Base-by-base conservation (phyloP, 164 flowering plant species). In the grape (Vitis vinifera) region DNA sequence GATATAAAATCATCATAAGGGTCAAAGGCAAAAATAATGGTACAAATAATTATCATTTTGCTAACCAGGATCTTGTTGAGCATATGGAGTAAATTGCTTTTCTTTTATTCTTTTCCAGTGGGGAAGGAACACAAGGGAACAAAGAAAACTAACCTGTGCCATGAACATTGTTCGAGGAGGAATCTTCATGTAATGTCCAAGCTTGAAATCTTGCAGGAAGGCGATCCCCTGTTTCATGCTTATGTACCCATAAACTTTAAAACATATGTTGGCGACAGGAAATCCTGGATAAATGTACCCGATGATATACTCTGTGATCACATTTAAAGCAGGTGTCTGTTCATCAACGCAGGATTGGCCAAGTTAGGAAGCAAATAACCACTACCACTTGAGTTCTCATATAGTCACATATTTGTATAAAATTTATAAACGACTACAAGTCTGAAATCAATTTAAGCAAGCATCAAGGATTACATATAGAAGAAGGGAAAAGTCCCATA, bases 141-240 rank as follows among this genome's bases (percentile, higher is more conserved):
- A 37, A 37, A 6, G 17, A 5, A 13, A 58, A 62, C 66, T 70
- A 8, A 86, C 93, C 86, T 91, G 97, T 53, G 93, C 94, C 91
- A 88, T 89, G 84, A 90, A 94, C 96, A 94, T 90, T 11, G 88
- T 79, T 78, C 91, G 76, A 0, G 98, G 97, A 69, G 98, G 98
- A 23, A 94, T 90, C 76, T 94, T 94, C 98, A 94, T 91, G 86
- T 92, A 94, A 74, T 90, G 98, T 2, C 97, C 97, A n/a, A 94
- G 89, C 78, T 94, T 92, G 85, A 94, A 91, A 76, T 94, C 96
- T 79, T 86, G 91, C 27, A 92, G 77, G 80, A 91, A 94, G 8
- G 93, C 82, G 55, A 91, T 51, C 48, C 91, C 97, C 69, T 92
- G 98, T 10, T 78, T 77, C 89, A 88, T 90, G 68, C 97, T 94